Percentiles rank a stretch among this genome's conserved stretches.
These are phyloP conservation scores for Xylariaceae sp. DNA, from an alignment of 2,329 filamentous ascomycete species.

Conservation along the genomic window DNA sequence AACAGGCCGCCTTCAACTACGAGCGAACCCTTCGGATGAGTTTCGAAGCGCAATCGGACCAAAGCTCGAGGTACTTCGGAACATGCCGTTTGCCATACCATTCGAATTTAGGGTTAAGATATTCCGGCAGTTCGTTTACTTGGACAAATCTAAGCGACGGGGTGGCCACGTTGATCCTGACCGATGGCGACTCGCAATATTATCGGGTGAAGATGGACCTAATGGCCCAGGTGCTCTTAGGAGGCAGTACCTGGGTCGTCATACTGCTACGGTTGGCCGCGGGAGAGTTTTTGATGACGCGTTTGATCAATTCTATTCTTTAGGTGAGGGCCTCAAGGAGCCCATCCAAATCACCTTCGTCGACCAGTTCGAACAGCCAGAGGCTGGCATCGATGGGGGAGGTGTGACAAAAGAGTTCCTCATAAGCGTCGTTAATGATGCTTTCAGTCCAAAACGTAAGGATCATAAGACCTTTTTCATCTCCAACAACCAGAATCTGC, in stretches of 20 bases:
- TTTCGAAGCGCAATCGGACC: slow-evolving; percentile 82
- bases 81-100: slow-evolving; percentile 96
- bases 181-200: slow-evolving; percentile 70
- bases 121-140: slow-evolving; percentile 87
- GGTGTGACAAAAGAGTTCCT: slow-evolving; percentile 98
- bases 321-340: slow-evolving; percentile 87
- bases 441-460: slow-evolving; percentile 64
- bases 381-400: slow-evolving; percentile 95
- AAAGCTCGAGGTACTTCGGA: slow-evolving; percentile 86
- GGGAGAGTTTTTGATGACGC: slow-evolving; percentile 86
- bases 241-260: slow-evolving; percentile 57
- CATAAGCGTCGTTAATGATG: slow-evolving; percentile 84
- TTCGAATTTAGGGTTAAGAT: slow-evolving; percentile 91
- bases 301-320: slow-evolving; percentile 78
- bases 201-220: slow-evolving; percentile 47
- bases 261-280: slow-evolving; percentile 81
- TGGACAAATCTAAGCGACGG: slow-evolving; percentile 78
- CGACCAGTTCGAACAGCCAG: slow-evolving; percentile 83
- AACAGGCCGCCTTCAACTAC: slow-evolving; percentile 69
- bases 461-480: slow-evolving; percentile 70
- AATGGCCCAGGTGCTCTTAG: slow-evolving; percentile 32
- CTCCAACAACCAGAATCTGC: slow-evolving; percentile 82
- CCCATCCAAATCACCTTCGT: slow-evolving; percentile 97
- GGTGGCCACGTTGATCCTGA: slow-evolving; percentile 75
- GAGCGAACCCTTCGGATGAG: slow-evolving; percentile 71